A percentile compares a stretch with the other conserved stretches of the same genome.
Conservation (phyloP, 345 rosid species). For the Syzygium jambos region DNA sequence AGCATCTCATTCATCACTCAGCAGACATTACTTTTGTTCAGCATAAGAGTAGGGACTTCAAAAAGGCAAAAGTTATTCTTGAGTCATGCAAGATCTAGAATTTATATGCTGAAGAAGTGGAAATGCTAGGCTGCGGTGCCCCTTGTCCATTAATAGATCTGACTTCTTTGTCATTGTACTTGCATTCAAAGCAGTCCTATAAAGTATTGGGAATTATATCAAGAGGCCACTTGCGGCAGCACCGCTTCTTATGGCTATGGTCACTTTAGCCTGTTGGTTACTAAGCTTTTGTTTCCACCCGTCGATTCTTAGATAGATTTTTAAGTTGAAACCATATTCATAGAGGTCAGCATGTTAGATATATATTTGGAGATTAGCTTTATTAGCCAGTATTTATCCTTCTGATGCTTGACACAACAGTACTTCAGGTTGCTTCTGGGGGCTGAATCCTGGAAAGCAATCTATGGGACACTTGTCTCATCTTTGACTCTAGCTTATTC, state of each 20-base stretch:
- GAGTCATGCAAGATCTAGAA: background rate
- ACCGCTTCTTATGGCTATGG: background rate
- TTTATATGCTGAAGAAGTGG: background rate
- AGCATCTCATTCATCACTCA: background rate
- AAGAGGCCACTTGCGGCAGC: background rate
- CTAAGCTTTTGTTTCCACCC: background rate
- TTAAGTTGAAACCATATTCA: background rate
- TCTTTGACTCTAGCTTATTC: constrained; percentile 4
- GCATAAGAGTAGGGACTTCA: background rate
- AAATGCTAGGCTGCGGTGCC: background rate
- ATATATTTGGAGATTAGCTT: background rate
- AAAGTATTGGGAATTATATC: background rate
- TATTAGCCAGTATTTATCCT: background rate
- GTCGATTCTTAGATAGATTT: background rate
- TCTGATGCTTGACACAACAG: background rate
- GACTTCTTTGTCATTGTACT: background rate
- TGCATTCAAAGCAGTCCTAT: background rate
- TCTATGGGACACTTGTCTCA: background rate
- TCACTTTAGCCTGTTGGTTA: background rate
- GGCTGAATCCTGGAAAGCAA: background rate
- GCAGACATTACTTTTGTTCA: background rate
- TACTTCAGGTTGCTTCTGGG: background rate
- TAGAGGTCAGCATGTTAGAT: background rate
- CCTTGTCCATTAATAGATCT: background rate
- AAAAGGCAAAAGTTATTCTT: background rate